Conservation (phyloP, 2,329 filamentous ascomycete species). For the Capronia americana region DNA sequence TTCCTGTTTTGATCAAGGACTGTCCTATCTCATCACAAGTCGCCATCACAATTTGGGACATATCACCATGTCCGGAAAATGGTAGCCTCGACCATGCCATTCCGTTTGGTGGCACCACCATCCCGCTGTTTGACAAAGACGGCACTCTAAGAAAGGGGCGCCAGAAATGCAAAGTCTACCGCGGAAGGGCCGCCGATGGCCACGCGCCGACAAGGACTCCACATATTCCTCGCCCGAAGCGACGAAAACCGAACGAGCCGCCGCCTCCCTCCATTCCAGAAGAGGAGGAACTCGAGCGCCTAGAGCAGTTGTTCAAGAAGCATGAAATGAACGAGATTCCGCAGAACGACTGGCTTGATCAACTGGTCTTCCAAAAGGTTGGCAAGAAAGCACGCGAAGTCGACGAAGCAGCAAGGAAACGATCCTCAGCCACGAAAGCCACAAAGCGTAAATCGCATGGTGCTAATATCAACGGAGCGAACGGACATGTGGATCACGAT, state of each 20-base stretch:
- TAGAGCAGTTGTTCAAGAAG: constrained; percentile 92
- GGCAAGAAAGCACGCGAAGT: constrained; percentile 75
- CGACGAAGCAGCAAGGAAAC: constrained; percentile 68
- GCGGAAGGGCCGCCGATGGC: constrained; percentile 83
- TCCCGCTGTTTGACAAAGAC: constrained; percentile 89
- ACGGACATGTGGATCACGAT: constrained; percentile 47
- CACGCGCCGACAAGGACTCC: constrained; percentile 81
- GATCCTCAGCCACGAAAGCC: constrained; percentile 49
- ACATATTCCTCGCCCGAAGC: constrained; percentile 65
- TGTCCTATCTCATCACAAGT: constrained; percentile 82
- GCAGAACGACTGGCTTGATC: constrained; percentile 92
- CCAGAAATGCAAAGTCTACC: constrained; percentile 87
- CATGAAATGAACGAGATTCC: constrained; percentile 98
- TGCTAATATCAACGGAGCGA: constrained; percentile 34
- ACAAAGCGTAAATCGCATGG: constrained; percentile 41
- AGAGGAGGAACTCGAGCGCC: constrained; percentile 83
- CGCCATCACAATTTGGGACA: constrained; percentile 93
- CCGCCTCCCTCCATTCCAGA: constrained; percentile 64
- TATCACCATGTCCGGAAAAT: constrained; percentile 77
- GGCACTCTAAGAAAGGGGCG: constrained; percentile 89
- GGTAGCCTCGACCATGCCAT: constrained; percentile 77
- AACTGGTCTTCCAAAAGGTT: constrained; percentile 87
- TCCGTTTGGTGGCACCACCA: constrained; percentile 92
- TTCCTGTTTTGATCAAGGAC: constrained; percentile 83
- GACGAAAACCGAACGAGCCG: constrained; percentile 56